Base-by-base conservation (phyloP, 2,329 filamentous ascomycete genomes). In the Talaromyces sp. region DNA sequence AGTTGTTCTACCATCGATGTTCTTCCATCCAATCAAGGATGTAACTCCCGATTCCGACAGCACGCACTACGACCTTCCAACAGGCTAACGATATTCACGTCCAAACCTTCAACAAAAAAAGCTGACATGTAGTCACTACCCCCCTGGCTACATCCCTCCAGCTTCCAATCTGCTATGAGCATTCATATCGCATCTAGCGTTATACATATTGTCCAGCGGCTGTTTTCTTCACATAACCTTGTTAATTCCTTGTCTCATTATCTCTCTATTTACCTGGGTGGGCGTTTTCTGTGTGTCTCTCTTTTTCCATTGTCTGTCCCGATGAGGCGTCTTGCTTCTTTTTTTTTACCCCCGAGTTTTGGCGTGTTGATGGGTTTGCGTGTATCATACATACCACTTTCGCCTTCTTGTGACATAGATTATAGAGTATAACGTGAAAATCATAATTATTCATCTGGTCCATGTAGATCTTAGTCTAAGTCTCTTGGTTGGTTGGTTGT, bases 21-120 rank as follows among this genome's bases (percentile, higher is more conserved):
- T 72, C 57, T 69, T 72, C 42, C 70, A 72, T 64, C 60, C 70
- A 65, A n/a, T 72, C 58, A 72, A 72, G 61, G 69, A 70, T 47
- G 70, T 65, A 32, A 59, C 54, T 32, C 59, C 64, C 36, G 64
- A 65, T 27, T 62, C 65, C 28, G 62, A 66, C 32, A 64, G 63
- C 58, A 65, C 60, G 58, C 58, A 60, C 52, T 65, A 65, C 44
- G 58, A 61, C 33, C 61, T 65, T 36, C 62, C 62, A 28, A 54
- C 61, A 9, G 30, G 30, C 42, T 63, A 63, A 61, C 59, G 55
- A 63, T 11, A 36, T 30, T 58, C 47, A 57, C 59, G 62, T 51
- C 49, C 15, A 28, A 30, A 2, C 4, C 2, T n/a, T 2, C 1
- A 51, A 27, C 22, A 25, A 51, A 51, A 33, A 33, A 33, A 22